Evolutionary conservation across 129 eudicot genomes (phyloP).

Genomic region (Silybum marianum): DNA sequence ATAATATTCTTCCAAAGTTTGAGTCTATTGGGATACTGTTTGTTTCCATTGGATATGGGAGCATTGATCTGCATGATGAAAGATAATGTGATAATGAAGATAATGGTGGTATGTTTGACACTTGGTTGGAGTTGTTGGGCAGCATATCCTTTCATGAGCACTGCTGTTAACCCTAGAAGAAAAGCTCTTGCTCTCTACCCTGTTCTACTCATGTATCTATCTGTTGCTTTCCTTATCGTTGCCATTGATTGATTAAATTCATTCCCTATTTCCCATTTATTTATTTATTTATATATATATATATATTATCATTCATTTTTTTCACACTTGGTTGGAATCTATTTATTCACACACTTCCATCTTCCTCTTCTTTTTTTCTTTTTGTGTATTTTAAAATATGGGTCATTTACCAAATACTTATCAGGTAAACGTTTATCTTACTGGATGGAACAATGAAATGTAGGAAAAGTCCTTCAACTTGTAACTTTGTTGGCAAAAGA

Average conservation of each 20-base stretch:
- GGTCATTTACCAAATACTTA: no score
- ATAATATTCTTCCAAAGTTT: constrained; percentile 96
- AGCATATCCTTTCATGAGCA: constrained; percentile 98
- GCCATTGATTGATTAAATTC: constrained; percentile 71
- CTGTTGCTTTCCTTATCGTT: constrained; percentile 90
- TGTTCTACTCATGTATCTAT: constrained; percentile 91
- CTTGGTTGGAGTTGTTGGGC: constrained; percentile 99
- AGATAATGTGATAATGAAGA: constrained; percentile 66
- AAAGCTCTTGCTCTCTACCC: constrained; percentile 98
- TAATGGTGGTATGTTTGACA: constrained; percentile 71
- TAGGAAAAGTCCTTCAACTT: no score
- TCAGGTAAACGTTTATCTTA: no score
- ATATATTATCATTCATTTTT: constrained; percentile 17
- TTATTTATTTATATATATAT: background rate
- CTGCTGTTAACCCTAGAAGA: constrained; percentile 86
- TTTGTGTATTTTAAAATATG: background rate
- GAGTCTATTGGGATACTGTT: constrained; percentile 92
- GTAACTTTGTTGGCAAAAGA: no score
- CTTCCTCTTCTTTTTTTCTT: background rate
- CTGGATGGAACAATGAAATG: no score
- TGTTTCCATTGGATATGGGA: constrained; percentile 85
- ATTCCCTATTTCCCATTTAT: background rate
- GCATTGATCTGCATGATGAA: constrained; percentile 85
- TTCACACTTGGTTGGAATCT: background rate
- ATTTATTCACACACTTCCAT: background rate